Percentiles rank a stretch among this genome's conserved stretches.
phyloP scores from a whole-genome alignment of 202 grass and related monocot genomes.

The Bolboschoenoplectus hybrid region DNA sequence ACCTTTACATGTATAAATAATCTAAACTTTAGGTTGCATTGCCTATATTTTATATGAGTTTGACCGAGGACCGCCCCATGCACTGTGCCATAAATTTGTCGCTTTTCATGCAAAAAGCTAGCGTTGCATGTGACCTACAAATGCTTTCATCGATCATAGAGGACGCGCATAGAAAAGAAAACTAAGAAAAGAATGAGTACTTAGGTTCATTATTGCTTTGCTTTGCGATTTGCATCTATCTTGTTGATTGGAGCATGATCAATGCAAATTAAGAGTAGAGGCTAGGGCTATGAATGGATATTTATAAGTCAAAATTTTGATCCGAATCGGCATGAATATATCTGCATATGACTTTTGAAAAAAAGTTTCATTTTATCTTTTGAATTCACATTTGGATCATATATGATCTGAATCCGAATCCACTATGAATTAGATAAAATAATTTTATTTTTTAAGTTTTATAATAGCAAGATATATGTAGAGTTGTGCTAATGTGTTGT shows the following conservation, averaged over 20 bases:
- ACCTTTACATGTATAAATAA: background rate
- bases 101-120: background rate
- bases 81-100: background rate
- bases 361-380: no score
- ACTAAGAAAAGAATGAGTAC: background rate
- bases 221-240: background rate
- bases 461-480: no score
- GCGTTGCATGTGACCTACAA: constrained; percentile 2
- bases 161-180: background rate
- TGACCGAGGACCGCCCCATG: constrained; percentile 9
- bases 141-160: background rate
- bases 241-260: background rate
- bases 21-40: constrained; percentile 8
- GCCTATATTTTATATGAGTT: background rate
- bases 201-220: background rate
- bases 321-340: no score
- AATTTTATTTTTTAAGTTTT: no score
- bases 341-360: no score
- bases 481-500: no score
- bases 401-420: no score
- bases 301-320: background rate
- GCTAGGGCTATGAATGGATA: no score
- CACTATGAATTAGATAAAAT: no score
- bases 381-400: no score
- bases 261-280: background rate